Evolutionary conservation across 164 flowering plant genomes (phyloP).

Genomic region (Nymphaea colorata): DNA sequence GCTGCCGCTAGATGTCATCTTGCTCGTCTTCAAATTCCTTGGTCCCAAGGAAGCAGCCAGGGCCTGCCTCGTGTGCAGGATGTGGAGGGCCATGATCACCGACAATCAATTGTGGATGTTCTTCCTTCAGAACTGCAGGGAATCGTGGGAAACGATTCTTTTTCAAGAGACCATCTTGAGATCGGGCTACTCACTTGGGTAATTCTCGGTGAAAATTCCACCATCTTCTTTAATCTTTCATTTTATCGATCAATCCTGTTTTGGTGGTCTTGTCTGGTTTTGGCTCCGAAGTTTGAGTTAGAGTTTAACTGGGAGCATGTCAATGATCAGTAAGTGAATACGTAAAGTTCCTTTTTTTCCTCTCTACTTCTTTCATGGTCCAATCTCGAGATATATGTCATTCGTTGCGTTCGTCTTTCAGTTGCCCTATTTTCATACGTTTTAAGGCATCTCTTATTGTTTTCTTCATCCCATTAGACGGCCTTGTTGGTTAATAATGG

Average conservation of each 20-base stretch:
- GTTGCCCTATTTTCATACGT: too few species aligned
- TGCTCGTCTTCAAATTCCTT: slow-evolving; percentile 38
- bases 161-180: slow-evolving; percentile 62
- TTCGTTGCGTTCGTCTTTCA: too few species aligned
- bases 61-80: slow-evolving; percentile 33
- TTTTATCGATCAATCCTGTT: background rate
- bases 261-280: background rate
- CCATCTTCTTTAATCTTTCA: background rate
- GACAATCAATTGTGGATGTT: slow-evolving; percentile 70
- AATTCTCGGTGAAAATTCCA: slow-evolving; percentile 5
- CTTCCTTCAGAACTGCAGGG: slow-evolving; percentile 42
- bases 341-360: too few species aligned
- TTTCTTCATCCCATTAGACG: too few species aligned
- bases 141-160: slow-evolving; percentile 49
- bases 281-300: slow-evolving; percentile 3
- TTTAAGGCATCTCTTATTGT: too few species aligned
- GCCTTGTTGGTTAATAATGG: too few species aligned
- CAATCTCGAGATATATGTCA: too few species aligned
- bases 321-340: too few species aligned
- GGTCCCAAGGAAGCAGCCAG: slow-evolving; percentile 61
- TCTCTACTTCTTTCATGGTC: too few species aligned
- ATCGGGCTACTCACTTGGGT: slow-evolving; percentile 53
- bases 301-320: background rate
- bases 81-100: slow-evolving; percentile 41
- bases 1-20: slow-evolving; percentile 46